Conservation (phyloP, 805 yeast genomes). For the Wickerhamiella occidentalis region DNA sequence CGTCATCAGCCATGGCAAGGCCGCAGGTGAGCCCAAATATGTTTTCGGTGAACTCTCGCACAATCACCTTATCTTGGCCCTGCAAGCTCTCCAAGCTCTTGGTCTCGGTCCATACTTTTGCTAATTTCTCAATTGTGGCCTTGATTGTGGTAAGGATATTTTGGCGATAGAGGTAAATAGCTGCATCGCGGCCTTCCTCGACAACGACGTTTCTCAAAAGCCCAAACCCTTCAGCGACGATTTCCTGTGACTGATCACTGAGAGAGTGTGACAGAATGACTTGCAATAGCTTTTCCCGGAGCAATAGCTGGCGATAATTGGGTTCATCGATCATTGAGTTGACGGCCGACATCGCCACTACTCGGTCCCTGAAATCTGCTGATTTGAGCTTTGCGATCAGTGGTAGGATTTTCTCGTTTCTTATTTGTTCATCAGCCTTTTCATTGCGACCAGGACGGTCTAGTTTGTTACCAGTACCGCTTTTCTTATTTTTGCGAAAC, state of each 20-base stretch:
- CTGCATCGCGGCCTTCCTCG: slow-evolving; percentile 80
- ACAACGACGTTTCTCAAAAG: slow-evolving; percentile 65
- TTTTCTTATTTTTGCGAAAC: slow-evolving; percentile 11
- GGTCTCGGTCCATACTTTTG: slow-evolving; percentile 28
- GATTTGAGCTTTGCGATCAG: slow-evolving; percentile 53
- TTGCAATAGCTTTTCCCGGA: slow-evolving; percentile 61
- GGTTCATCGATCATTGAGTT: slow-evolving; percentile 60
- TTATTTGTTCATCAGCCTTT: slow-evolving; percentile 36
- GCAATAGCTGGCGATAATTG: slow-evolving; percentile 44
- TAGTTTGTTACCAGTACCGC: background rate
- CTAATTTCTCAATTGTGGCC: slow-evolving; percentile 35
- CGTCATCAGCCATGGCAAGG: slow-evolving; percentile 51
- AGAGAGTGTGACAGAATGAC: slow-evolving; percentile 51
- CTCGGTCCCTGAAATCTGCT: slow-evolving; percentile 54
- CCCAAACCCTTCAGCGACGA: slow-evolving; percentile 71
- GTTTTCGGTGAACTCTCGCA: slow-evolving; percentile 63
- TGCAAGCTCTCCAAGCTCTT: slow-evolving; percentile 20
- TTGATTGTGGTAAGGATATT: slow-evolving; percentile 58
- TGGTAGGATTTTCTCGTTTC: slow-evolving; percentile 52
- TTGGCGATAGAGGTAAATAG: slow-evolving; percentile 63
- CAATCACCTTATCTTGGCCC: slow-evolving; percentile 13
- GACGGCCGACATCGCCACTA: slow-evolving; percentile 66
- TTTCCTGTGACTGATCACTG: slow-evolving; percentile 57
- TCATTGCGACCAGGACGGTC: slow-evolving; percentile 16
- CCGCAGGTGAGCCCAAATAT: slow-evolving; percentile 55